phyloP scores from a whole-genome alignment of 2,329 filamentous ascomycete species.

The Hymenoscyphus linearis region DNA sequence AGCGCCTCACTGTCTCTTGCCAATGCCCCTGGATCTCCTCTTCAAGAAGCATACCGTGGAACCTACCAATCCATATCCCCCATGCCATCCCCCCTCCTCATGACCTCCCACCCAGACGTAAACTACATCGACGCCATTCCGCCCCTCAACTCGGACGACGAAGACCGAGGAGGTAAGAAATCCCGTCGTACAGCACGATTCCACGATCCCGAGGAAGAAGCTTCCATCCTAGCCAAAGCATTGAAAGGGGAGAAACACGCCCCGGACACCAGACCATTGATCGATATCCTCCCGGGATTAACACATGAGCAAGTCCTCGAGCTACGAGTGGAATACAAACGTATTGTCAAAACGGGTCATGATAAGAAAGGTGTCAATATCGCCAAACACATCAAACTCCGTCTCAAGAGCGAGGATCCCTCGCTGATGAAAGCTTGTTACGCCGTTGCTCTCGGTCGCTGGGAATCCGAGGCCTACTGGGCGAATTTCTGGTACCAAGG shows the following conservation, averaged over 20 bases:
- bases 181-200: slow-evolving; percentile 61
- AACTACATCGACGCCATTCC: slow-evolving; percentile 46
- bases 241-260: slow-evolving; percentile 52
- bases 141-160: slow-evolving; percentile 46
- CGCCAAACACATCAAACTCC: slow-evolving; percentile 75
- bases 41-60: slow-evolving; percentile 87
- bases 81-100: slow-evolving; percentile 76
- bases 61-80: slow-evolving; percentile 93
- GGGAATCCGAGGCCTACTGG: slow-evolving; percentile 96
- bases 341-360: slow-evolving; percentile 71
- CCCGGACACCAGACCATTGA: slow-evolving; percentile 65
- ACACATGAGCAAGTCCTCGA: slow-evolving; percentile 84
- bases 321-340: slow-evolving; percentile 85
- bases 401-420: slow-evolving; percentile 66
- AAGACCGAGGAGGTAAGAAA: slow-evolving; percentile 37
- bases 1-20: slow-evolving; percentile 39
- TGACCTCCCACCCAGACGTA: slow-evolving; percentile 42
- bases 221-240: slow-evolving; percentile 68
- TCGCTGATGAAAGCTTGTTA: slow-evolving; percentile 89
- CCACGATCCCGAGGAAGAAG: slow-evolving; percentile 78
- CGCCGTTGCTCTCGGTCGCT: slow-evolving; percentile 79
- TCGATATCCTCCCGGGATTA: slow-evolving; percentile 78
- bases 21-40: slow-evolving; percentile 68
- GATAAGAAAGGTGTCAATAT: slow-evolving; percentile 76
- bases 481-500: slow-evolving; percentile 97